These are phyloP conservation scores for Salvia miltiorrhiza DNA, from an alignment of 257 asterid species.

Conservation along the genomic window DNA sequence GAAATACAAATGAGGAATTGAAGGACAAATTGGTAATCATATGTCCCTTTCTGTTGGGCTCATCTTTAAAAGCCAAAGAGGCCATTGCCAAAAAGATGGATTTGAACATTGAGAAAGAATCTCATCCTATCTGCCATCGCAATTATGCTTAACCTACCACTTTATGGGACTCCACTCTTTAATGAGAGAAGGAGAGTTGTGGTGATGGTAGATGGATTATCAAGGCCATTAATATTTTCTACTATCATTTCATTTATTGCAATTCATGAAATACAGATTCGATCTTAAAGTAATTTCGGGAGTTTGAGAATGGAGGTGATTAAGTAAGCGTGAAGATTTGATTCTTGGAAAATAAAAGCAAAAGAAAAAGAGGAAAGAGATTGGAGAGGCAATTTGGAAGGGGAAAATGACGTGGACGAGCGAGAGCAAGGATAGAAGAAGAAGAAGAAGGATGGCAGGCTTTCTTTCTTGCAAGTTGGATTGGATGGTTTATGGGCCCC, in stretches of 20 bases:
- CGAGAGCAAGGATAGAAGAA: neutral
- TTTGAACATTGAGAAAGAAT: neutral
- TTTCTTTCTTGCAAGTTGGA: slow-evolving; percentile 19
- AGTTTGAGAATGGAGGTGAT: neutral
- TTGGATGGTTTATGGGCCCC: neutral
- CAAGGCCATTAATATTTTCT: too few species aligned
- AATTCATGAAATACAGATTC: too few species aligned
- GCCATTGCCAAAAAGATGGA: neutral
- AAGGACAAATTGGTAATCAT: neutral
- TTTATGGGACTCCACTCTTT: slow-evolving; percentile 8
- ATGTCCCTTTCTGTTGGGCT: neutral
- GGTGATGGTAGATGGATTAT: too few species aligned
- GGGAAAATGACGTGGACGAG: slow-evolving; percentile 31
- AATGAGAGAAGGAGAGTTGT: neutral
- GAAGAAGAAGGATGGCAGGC: neutral
- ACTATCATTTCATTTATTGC: too few species aligned
- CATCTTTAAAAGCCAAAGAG: neutral
- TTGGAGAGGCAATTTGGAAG: neutral
- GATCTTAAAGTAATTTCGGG: too few species aligned
- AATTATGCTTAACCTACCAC: neutral
- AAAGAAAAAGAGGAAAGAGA: neutral
- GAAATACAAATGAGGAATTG: neutral
- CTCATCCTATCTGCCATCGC: neutral
- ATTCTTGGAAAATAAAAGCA: neutral
- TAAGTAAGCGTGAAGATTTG: neutral